phyloP scores from a whole-genome alignment of 352 stramenopile species.

The Phytophthora constricta region DNA sequence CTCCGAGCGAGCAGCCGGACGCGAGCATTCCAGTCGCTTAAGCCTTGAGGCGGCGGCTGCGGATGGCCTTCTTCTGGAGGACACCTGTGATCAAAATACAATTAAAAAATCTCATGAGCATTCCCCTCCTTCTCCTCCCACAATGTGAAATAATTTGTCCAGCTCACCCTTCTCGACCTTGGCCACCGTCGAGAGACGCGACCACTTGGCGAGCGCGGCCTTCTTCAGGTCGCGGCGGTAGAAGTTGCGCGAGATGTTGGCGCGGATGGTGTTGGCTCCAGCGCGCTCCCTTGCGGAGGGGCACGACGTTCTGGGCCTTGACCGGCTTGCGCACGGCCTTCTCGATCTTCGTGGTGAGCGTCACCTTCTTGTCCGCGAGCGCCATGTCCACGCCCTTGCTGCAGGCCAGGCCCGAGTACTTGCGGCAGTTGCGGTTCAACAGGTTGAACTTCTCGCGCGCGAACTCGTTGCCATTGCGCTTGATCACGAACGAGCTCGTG shows the following conservation, averaged over 20 bases:
- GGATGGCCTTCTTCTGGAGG: constrained; percentile 84
- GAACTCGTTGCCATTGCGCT: constrained; percentile 92
- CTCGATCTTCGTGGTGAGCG: constrained; percentile 82
- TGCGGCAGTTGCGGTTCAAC: constrained; percentile 94
- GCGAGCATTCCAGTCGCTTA: constrained; percentile 45
- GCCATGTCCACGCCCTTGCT: constrained; percentile 93
- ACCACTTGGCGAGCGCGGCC: constrained; percentile 86
- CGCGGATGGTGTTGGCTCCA: constrained; percentile 86
- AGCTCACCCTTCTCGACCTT: constrained; percentile 89
- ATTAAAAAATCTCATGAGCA: constrained; percentile 5
- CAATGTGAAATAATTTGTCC: not conserved
- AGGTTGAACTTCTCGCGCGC: constrained; percentile 96
- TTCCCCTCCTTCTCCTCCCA: too few species aligned
- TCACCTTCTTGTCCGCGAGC: constrained; percentile 88
- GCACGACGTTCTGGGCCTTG: constrained; percentile 76
- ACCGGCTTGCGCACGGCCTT: constrained; percentile 75
- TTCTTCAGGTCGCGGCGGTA: constrained; percentile 90
- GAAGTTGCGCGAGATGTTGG: constrained; percentile 90
- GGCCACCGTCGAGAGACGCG: constrained; percentile 83
- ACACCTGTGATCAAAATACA: constrained; percentile 51
- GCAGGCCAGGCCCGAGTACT: constrained; percentile 96
- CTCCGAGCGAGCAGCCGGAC: constrained; percentile 10
- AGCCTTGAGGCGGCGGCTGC: constrained; percentile 83
- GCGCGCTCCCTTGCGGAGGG: constrained; percentile 86
- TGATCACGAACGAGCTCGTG: constrained; percentile 96